phyloP scores from a whole-genome alignment of 805 yeast genomes.

The Kazachstania africana region DNA sequence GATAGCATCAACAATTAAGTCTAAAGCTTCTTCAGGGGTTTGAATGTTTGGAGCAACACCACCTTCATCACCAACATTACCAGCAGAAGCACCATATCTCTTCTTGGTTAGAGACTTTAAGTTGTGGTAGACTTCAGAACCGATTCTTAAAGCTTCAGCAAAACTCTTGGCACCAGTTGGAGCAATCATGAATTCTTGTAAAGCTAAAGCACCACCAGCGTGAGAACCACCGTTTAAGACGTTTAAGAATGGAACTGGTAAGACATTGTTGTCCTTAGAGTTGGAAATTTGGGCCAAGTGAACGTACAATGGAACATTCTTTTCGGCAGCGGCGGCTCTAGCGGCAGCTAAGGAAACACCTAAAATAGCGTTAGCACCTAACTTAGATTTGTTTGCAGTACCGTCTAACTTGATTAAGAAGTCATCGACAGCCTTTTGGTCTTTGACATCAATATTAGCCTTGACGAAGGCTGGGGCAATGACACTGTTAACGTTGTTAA shows the following conservation, averaged over 20 bases:
- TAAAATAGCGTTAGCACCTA: conserved; percentile 96
- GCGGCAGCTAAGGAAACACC: conserved; percentile 97
- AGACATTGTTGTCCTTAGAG: conserved; percentile 54
- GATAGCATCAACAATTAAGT: conserved; percentile 81
- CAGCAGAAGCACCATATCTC: conserved; percentile 93
- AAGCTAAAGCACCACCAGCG: conserved; percentile 97
- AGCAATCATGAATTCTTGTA: conserved; percentile 99
- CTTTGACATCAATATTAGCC: conserved; percentile 68
- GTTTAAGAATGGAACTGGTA: conserved; percentile 98
- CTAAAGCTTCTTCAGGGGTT: conserved; percentile 92
- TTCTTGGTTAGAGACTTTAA: conserved; percentile 85
- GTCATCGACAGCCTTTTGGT: conserved; percentile 79
- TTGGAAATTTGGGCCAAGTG: conserved; percentile 79
- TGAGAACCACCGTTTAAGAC: conserved; percentile 99
- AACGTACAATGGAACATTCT: conserved; percentile 81
- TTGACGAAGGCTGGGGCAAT: conserved; percentile 88
- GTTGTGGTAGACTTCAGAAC: conserved; percentile 95
- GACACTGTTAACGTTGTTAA: conserved; percentile 84
- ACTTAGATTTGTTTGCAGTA: conserved; percentile 90
- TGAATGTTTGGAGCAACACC: conserved; percentile 98
- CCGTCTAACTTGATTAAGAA: conserved; percentile 84
- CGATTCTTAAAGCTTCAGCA: conserved; percentile 92
- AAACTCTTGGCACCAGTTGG: conserved; percentile 84
- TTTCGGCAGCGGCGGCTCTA: conserved; percentile 96
- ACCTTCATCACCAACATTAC: conserved; percentile 99